A percentile compares a stretch with the other conserved stretches of the same genome.
Conservation (phyloP, 352 stramenopile genomes). For the Phytopythium ostracodes region DNA sequence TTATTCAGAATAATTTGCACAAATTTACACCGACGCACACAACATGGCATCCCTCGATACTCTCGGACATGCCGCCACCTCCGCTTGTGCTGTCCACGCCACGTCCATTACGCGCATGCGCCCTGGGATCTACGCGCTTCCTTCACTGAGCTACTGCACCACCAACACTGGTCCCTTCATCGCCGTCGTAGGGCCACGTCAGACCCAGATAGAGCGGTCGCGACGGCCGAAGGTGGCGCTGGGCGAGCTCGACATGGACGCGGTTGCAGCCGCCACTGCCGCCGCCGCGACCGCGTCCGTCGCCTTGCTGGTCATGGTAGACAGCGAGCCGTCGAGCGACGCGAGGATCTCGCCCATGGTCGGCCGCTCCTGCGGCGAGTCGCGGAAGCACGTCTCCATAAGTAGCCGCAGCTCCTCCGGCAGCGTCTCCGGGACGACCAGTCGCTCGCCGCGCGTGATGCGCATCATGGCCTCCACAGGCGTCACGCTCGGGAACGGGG, state of each 20-base stretch:
- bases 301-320: constrained; percentile 12
- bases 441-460: constrained; percentile 55
- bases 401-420: constrained; percentile 44
- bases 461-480: constrained; percentile 60
- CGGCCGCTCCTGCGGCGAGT: constrained; percentile 54
- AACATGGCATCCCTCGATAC: too few species aligned
- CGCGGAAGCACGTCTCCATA: constrained; percentile 70
- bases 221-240: constrained; percentile 9
- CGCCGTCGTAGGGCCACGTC: not conserved
- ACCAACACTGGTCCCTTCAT: not conserved
- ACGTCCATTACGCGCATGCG: too few species aligned
- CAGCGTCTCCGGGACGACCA: constrained; percentile 39
- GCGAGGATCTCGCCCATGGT: constrained; percentile 66
- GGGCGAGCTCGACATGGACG: constrained; percentile 15
- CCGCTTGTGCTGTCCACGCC: not conserved
- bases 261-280: constrained; percentile 14
- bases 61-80: not conserved
- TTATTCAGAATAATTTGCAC: not conserved
- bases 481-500: constrained; percentile 52
- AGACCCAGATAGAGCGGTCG: constrained; percentile 32
- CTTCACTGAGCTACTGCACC: not conserved
- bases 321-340: constrained; percentile 33
- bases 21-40: not conserved
- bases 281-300: constrained; percentile 14
- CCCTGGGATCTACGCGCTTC: not conserved